phyloP scores from a whole-genome alignment of 768 basidiomycete species.

The Lactarius psammicola region DNA sequence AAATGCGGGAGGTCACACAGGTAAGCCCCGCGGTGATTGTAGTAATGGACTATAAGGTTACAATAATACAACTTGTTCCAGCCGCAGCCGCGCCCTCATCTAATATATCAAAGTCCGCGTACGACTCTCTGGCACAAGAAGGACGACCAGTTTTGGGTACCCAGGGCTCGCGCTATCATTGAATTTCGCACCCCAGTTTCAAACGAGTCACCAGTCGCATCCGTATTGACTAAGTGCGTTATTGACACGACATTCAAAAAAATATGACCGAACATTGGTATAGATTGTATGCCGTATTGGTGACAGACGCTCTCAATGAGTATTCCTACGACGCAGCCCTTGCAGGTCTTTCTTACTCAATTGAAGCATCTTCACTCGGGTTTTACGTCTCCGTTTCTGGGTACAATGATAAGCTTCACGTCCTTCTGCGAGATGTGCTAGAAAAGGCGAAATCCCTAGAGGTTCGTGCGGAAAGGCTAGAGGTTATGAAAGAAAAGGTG shows the following conservation, averaged over 20 bases:
- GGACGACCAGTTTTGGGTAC: slow-evolving; percentile 95
- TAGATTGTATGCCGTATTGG: slow-evolving; percentile 80
- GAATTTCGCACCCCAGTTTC: slow-evolving; percentile 68
- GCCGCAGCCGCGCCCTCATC: slow-evolving; percentile 72
- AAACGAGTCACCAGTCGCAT: slow-evolving; percentile 61
- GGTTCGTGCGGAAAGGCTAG: slow-evolving; percentile 69
- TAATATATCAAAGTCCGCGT: slow-evolving; percentile 68
- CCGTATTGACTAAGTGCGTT: slow-evolving; percentile 69
- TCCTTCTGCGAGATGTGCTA: slow-evolving; percentile 69
- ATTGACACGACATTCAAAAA: background rate
- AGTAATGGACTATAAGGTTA: background rate
- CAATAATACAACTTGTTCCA: slow-evolving; percentile 34
- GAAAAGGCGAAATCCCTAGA: slow-evolving; percentile 62
- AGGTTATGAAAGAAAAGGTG: slow-evolving; percentile 84
- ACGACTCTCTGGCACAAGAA: slow-evolving; percentile 94
- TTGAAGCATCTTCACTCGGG: slow-evolving; percentile 62
- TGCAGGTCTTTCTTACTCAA: slow-evolving; percentile 78
- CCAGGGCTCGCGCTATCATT: slow-evolving; percentile 76
- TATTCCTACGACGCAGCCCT: slow-evolving; percentile 91
- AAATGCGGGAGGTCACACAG: slow-evolving; percentile 65
- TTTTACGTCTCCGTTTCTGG: slow-evolving; percentile 69
- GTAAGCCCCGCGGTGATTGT: slow-evolving; percentile 39
- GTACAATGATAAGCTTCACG: slow-evolving; percentile 88
- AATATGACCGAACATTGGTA: slow-evolving; percentile 5
- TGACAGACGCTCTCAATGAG: slow-evolving; percentile 86